Evolutionary conservation across 2,329 filamentous ascomycete genomes (phyloP), one percentile per base, ranked within the genome.

Genomic region (Akanthomyces uredinophilus): DNA sequence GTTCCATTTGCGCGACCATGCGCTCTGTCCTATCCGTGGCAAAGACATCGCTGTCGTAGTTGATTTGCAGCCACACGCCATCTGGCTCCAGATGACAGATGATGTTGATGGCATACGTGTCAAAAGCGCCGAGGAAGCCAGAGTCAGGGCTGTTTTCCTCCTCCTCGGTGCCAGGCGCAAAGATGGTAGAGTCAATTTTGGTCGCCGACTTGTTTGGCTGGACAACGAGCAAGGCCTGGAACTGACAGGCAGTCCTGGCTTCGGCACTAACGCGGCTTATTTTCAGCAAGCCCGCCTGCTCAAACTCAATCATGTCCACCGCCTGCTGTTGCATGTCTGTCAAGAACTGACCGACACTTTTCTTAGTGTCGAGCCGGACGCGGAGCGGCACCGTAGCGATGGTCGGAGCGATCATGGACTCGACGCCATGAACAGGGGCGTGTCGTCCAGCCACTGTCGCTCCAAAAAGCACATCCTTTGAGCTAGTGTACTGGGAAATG

Each of bases 361-460:
- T 66, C 7, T 75, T 70, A 1, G 72, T 67, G 44, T 77, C 72
- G 4, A 83, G 66, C 0, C 69, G 68, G 0, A 83, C 72, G 16
- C 80, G 77, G 16, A 83, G 73, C 1, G 82, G 82, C 3, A 84
- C 77, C 0, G 82, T 84, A 5, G 81, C 78, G 60, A 84, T 81
- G 73, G 82, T 81, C 1, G 82, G 82, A 0, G 81, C 82, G 63
- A 81, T 77, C 32, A 84, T 82, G 60, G 79, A 70, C 58, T 82
- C 78, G 67, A 76, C 70, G 0, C 76, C 78, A 0, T 71, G 68
- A 29, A 79, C 71, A 0, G 76, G 71, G 2, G 74, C 74, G 56
- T 78, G 76, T 27, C 82, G 79, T 4, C 83, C 83, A 0, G 81
- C 82, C 0, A 84, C 72, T 0, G 81, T 83, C 70, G 82, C 80